Percentiles rank a stretch among this genome's conserved stretches.
These are phyloP conservation scores for Phytopythium delawarense DNA, from an alignment of 352 stramenopile species.

Conservation along the genomic window DNA sequence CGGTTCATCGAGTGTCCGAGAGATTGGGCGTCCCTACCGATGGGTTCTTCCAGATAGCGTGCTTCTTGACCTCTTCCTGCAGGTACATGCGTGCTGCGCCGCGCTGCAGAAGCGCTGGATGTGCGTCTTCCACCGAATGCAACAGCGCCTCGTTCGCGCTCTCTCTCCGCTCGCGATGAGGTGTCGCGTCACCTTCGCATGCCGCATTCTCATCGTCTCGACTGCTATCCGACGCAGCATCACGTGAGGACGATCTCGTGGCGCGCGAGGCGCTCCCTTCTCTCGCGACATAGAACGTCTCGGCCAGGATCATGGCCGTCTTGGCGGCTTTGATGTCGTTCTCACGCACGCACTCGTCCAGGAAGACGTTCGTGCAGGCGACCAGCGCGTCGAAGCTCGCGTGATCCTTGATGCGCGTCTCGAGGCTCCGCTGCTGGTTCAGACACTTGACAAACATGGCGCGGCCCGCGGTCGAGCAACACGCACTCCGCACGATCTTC, in stretches of 20 bases:
- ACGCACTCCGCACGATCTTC: slow-evolving; percentile 21
- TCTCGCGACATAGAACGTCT: slow-evolving; percentile 68
- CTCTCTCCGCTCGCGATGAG: not conserved
- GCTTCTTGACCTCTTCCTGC: slow-evolving; percentile 81
- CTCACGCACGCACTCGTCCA: slow-evolving; percentile 69
- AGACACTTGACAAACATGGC: slow-evolving; percentile 78
- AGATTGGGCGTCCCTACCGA: slow-evolving; percentile 17
- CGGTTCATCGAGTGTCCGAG: too few relatives aligned
- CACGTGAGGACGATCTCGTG: not conserved
- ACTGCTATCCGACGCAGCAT: not conserved
- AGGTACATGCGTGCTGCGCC: slow-evolving; percentile 65
- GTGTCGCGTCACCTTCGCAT: not conserved
- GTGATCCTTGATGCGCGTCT: slow-evolving; percentile 64
- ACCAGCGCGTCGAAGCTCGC: slow-evolving; percentile 59
- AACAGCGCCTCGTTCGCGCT: slow-evolving; percentile 28
- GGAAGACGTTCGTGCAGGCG: slow-evolving; percentile 64
- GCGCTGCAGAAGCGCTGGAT: slow-evolving; percentile 31
- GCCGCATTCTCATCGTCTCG: slow-evolving; percentile 4
- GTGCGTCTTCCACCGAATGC: slow-evolving; percentile 22
- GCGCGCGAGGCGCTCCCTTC: not conserved
- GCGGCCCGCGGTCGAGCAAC: slow-evolving; percentile 39
- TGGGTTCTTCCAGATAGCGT: slow-evolving; percentile 81
- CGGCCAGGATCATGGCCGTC: slow-evolving; percentile 84
- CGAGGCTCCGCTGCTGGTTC: slow-evolving; percentile 76
- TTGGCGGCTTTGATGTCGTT: slow-evolving; percentile 84